Percentiles rank a stretch among this genome's conserved stretches.
These are phyloP conservation scores for Pichia cactophila DNA, from an alignment of 1,139 yeast genomes.

Conservation along the genomic window DNA sequence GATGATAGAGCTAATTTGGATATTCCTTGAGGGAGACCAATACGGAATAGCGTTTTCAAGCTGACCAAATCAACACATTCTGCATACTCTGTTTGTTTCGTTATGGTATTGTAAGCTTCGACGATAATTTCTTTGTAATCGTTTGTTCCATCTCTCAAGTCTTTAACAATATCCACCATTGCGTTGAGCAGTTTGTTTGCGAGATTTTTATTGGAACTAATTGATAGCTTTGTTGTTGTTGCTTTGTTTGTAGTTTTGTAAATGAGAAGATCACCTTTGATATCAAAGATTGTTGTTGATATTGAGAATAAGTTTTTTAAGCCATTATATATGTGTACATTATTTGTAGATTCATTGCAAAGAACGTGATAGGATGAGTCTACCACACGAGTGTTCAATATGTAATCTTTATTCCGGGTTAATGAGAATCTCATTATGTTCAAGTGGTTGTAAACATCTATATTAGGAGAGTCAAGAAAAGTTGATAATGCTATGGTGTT, in stretches of 20 bases:
- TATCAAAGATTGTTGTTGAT: not conserved
- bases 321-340: too few relatives aligned
- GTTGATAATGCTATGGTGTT: too few relatives aligned
- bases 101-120: constrained; percentile 23
- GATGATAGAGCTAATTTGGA: constrained; percentile 57
- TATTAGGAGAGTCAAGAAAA: too few relatives aligned
- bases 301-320: not conserved
- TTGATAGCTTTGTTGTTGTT: not conserved
- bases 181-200: not conserved
- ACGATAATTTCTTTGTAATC: constrained; percentile 22
- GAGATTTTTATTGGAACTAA: not conserved
- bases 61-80: constrained; percentile 20
- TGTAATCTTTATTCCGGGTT: too few relatives aligned
- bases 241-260: not conserved
- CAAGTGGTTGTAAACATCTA: too few relatives aligned
- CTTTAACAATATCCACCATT: not conserved
- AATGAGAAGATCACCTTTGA: not conserved
- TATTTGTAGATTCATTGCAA: too few relatives aligned
- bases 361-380: too few relatives aligned
- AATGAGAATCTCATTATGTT: too few relatives aligned
- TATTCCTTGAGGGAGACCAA: constrained; percentile 56
- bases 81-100: constrained; percentile 27
- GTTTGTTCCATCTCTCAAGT: not conserved
- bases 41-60: constrained; percentile 37
- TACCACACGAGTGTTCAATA: too few relatives aligned